A percentile compares a stretch with the other conserved stretches of the same genome.
Evolutionary conservation across 768 basidiomycete species (phyloP).

Genomic region (Termitomyces sp.): DNA sequence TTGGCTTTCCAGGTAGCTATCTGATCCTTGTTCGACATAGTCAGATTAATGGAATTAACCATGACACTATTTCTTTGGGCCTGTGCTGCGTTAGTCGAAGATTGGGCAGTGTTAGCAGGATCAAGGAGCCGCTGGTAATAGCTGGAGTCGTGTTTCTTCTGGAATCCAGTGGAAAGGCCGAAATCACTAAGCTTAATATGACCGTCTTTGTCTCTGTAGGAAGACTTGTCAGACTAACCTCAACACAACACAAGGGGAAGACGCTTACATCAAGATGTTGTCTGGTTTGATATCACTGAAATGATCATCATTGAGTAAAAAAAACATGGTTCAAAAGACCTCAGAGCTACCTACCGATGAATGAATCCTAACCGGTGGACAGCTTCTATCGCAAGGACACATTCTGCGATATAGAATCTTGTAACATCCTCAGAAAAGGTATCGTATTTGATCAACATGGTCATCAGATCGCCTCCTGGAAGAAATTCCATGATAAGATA

Average conservation of each 20-base stretch:
- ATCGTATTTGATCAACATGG: constrained; percentile 99
- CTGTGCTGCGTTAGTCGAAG: constrained; percentile 35
- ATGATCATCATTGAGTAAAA: constrained; percentile 1
- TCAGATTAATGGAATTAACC: constrained; percentile 96
- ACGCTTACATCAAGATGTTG: constrained; percentile 64
- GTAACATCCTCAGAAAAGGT: constrained; percentile 98
- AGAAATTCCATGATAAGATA: constrained; percentile 99
- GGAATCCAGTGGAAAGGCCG: constrained; percentile 98
- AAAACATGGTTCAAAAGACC: background rate
- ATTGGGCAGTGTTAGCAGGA: constrained; percentile 43
- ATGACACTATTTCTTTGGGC: constrained; percentile 86
- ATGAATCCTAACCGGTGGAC: constrained; percentile 98
- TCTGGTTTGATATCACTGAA: constrained; percentile 97
- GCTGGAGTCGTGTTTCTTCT: constrained; percentile 93
- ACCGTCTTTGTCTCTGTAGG: constrained; percentile 74
- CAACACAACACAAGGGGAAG: constrained; percentile 28
- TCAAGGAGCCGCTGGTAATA: constrained; percentile 92
- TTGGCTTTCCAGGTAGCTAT: constrained; percentile 99
- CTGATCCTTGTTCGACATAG: constrained; percentile 88
- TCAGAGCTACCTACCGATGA: constrained; percentile 61
- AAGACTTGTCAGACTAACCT: background rate
- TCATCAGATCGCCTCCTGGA: constrained; percentile 98
- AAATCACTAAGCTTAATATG: constrained; percentile 99
- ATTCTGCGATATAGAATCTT: constrained; percentile 98
- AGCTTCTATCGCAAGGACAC: constrained; percentile 94